These are phyloP conservation scores for Brassica juncea DNA, from an alignment of 345 rosid genomes.

Conservation along the genomic window DNA sequence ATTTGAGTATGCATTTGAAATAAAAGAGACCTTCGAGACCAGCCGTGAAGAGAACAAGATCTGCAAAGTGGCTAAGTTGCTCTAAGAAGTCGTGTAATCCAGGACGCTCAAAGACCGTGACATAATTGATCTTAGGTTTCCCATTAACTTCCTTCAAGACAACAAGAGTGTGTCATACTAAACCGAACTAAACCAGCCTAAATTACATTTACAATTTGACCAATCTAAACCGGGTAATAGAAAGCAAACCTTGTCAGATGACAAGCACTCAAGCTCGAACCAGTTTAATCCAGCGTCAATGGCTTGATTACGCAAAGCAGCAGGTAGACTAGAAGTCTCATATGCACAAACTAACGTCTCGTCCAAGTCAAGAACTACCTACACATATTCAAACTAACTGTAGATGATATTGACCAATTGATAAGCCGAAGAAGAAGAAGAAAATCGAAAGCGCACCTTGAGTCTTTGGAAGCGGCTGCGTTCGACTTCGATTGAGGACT, in stretches of 20 bases:
- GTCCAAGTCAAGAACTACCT: slow-evolving; percentile 99
- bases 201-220: too few relatives aligned
- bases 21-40: slow-evolving; percentile 80
- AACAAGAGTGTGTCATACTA: neutral
- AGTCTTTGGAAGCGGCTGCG: slow-evolving; percentile 47
- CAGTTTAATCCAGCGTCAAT: slow-evolving; percentile 77
- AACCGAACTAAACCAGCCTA: too few relatives aligned
- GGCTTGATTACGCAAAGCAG: slow-evolving; percentile 63
- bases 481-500: slow-evolving; percentile 37
- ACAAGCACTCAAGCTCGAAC: slow-evolving; percentile 86
- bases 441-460: slow-evolving; percentile 46
- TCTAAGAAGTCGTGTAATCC: slow-evolving; percentile 82
- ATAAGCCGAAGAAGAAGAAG: neutral
- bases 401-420: neutral
- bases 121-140: slow-evolving; percentile 69
- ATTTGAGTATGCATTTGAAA: slow-evolving; percentile 1
- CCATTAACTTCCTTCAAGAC: slow-evolving; percentile 72
- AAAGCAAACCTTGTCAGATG: slow-evolving; percentile 81
- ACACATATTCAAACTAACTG: slow-evolving; percentile 18
- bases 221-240: too few relatives aligned
- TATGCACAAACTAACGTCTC: slow-evolving; percentile 95
- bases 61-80: slow-evolving; percentile 71
- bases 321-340: slow-evolving; percentile 81
- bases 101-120: slow-evolving; percentile 93
- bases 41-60: slow-evolving; percentile 89